A percentile compares a stretch with the other conserved stretches of the same genome.
phyloP scores from a whole-genome alignment of 106 monocot species.

The Xerophyta viscosa region DNA sequence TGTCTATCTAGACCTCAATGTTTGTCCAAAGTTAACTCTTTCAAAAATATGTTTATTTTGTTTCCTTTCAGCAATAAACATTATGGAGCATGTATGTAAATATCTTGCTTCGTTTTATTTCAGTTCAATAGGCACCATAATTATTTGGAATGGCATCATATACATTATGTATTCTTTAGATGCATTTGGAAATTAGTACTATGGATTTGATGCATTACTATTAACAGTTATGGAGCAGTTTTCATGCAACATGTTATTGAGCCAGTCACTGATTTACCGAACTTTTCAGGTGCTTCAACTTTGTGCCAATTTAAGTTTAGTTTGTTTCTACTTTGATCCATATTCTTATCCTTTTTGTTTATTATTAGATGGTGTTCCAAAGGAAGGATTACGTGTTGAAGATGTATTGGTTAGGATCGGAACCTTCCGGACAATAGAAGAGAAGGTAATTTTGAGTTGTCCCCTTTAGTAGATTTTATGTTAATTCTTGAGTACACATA shows the following conservation, averaged over 20 bases:
- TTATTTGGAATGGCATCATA: too few species aligned
- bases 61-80: too few species aligned
- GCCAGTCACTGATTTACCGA: conserved; percentile 41
- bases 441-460: conserved; percentile 49
- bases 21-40: too few species aligned
- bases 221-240: conserved; percentile 77
- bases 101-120: too few species aligned
- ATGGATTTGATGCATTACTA: conserved; percentile 2
- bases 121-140: too few species aligned
- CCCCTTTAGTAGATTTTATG: too few species aligned
- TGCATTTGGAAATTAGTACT: too few species aligned
- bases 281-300: conserved; percentile 62
- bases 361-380: conserved; percentile 91
- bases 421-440: conserved; percentile 57
- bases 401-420: conserved; percentile 82
- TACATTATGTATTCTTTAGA: too few species aligned
- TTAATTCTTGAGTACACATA: too few species aligned
- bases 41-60: too few species aligned
- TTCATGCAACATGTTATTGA: conserved; percentile 86
- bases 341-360: background rate
- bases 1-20: too few species aligned
- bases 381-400: conserved; percentile 74
- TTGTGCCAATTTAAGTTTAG: background rate
- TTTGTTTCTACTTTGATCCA: background rate
- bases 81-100: too few species aligned